phyloP scores from a whole-genome alignment of 495 filamentous ascomycete genomes.

The Chaetomidium leptoderma region DNA sequence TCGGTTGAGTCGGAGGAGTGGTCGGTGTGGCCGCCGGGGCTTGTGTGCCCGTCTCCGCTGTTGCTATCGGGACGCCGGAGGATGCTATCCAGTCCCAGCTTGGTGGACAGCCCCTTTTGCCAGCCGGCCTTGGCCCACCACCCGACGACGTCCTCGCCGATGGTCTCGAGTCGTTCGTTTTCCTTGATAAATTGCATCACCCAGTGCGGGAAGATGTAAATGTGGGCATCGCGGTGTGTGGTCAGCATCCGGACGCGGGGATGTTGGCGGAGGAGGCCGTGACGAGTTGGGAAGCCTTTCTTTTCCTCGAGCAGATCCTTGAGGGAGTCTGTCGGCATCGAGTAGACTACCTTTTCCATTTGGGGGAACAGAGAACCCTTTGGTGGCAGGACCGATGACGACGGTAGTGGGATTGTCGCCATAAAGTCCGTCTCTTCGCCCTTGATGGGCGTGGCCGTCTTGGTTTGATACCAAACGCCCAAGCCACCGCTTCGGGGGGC shows the following conservation, averaged over 20 bases:
- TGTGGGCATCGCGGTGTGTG: conserved; percentile 79
- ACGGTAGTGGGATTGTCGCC: conserved; percentile 61
- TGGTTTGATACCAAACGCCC: conserved; percentile 84
- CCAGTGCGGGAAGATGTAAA: conserved; percentile 93
- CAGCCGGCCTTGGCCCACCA: conserved; percentile 94
- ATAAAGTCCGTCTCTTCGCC: conserved; percentile 89
- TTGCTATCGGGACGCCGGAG: conserved; percentile 41
- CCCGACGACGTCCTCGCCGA: conserved; percentile 88
- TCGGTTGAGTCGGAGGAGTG: conserved; percentile 29
- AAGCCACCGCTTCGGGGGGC: conserved; percentile 65
- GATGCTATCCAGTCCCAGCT: conserved; percentile 67
- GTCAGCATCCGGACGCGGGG: conserved; percentile 70
- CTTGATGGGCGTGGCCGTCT: conserved; percentile 70
- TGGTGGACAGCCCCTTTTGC: conserved; percentile 74
- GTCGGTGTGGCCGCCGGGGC: conserved; percentile 1
- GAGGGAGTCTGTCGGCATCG: conserved; percentile 76
- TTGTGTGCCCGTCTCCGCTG: conserved; percentile 15
- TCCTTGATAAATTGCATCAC: conserved; percentile 71
- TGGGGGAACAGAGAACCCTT: conserved; percentile 57
- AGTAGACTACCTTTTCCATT: conserved; percentile 63
- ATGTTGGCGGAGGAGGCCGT: conserved; percentile 65
- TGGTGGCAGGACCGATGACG: conserved; percentile 51
- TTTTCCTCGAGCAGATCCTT: conserved; percentile 72
- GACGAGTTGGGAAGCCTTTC: conserved; percentile 65
- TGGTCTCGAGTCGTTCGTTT: conserved; percentile 76